phyloP scores from a whole-genome alignment of 2,329 filamentous ascomycete genomes.

The Claviceps humidiphila region DNA sequence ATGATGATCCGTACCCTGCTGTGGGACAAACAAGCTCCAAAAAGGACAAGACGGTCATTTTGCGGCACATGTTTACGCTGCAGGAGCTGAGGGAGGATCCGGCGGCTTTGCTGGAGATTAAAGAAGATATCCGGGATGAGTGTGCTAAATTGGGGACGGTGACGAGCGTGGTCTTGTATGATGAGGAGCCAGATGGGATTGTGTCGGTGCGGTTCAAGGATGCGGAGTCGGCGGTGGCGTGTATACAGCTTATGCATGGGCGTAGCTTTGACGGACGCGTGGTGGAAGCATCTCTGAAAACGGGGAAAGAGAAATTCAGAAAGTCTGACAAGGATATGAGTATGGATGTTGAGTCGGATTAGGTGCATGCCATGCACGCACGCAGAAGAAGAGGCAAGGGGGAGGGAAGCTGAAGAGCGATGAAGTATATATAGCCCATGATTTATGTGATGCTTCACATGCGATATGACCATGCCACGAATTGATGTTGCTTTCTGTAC shows the following conservation, averaged over 20 bases:
- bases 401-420: background rate
- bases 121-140: constrained; percentile 85
- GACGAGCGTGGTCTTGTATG: constrained; percentile 83
- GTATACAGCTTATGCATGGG: constrained; percentile 64
- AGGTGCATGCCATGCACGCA: background rate
- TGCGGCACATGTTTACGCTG: constrained; percentile 89
- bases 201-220: constrained; percentile 73
- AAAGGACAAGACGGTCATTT: constrained; percentile 70
- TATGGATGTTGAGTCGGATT: constrained; percentile 27
- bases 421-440: background rate
- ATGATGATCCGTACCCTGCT: constrained; percentile 55
- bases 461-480: background rate
- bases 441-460: background rate
- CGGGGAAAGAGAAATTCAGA: constrained; percentile 59
- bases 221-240: constrained; percentile 55
- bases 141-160: constrained; percentile 76
- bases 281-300: constrained; percentile 58
- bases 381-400: too few relatives aligned
- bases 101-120: constrained; percentile 74
- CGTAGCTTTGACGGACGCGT: constrained; percentile 62
- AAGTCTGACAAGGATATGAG: constrained; percentile 46
- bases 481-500: background rate
- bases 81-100: constrained; percentile 76
- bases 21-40: constrained; percentile 30
- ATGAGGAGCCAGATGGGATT: constrained; percentile 72